Evolutionary conservation across 306 rosid genomes (phyloP).

Genomic region (Rosa lucieae): DNA sequence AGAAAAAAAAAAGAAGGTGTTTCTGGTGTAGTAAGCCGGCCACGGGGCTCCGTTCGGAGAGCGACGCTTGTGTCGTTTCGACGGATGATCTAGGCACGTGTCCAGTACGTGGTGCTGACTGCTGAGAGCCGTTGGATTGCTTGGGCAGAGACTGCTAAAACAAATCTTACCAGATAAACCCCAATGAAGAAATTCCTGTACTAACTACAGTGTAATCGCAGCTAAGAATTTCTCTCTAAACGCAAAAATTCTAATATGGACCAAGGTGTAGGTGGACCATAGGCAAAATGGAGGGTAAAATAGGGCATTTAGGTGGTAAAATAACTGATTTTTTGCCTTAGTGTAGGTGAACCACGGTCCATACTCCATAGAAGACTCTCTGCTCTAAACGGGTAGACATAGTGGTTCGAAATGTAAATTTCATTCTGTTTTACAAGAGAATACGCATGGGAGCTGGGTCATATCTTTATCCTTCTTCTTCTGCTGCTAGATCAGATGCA

Average conservation of each 20-base stretch:
- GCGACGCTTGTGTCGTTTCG: constrained; percentile 10
- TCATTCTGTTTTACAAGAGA: not conserved
- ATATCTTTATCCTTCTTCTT: not conserved
- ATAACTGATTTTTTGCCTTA: too few species aligned
- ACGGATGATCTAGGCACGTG: constrained; percentile 17
- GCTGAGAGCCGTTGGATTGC: constrained; percentile 28
- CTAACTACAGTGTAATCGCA: too few species aligned
- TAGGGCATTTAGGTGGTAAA: too few species aligned
- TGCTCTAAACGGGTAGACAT: not conserved
- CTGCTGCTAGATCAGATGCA: not conserved
- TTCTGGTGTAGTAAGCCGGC: not conserved
- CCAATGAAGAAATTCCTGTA: too few species aligned
- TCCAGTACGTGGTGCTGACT: not conserved
- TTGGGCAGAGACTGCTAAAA: not conserved
- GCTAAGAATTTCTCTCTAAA: too few species aligned
- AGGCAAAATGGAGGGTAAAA: too few species aligned
- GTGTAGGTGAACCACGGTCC: too few species aligned
- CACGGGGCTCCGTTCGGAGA: constrained; percentile 25
- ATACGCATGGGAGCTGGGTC: not conserved
- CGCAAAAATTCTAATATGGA: too few species aligned
- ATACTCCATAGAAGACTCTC: too few species aligned
- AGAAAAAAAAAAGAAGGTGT: not conserved
- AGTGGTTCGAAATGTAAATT: too few species aligned
- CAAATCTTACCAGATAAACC: too few species aligned
- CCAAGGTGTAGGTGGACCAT: too few species aligned